Evolutionary conservation across 495 filamentous ascomycete species (phyloP).

Genomic region (Geopyxis carbonaria): DNA sequence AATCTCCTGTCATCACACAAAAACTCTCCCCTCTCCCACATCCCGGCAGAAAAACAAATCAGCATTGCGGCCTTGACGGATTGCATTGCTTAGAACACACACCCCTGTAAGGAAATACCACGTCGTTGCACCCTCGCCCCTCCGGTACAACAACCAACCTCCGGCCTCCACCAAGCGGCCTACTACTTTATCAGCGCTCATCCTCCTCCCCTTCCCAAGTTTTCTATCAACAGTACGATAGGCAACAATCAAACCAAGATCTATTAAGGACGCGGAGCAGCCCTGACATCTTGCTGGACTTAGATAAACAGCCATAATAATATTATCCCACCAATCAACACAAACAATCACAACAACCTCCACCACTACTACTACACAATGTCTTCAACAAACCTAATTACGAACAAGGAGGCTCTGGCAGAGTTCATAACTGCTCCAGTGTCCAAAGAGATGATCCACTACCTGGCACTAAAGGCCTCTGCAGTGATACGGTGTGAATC

Average conservation of each 20-base stretch:
- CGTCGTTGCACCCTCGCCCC: too few relatives aligned
- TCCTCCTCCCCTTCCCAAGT: not conserved
- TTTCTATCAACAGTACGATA: not conserved
- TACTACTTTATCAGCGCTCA: not conserved
- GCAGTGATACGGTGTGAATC: constrained; percentile 85
- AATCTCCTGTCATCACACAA: not conserved
- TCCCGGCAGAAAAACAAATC: not conserved
- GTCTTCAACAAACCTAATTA: constrained; percentile 10
- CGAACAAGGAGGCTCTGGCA: constrained; percentile 68
- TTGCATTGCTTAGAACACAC: not conserved
- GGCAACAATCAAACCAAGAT: not conserved
- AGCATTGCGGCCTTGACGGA: constrained; percentile 5
- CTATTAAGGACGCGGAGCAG: not conserved
- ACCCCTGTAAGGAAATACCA: too few relatives aligned
- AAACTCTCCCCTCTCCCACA: not conserved
- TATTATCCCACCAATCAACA: not conserved
- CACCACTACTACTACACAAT: constrained; percentile 47
- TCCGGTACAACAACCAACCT: too few relatives aligned
- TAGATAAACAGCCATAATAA: not conserved
- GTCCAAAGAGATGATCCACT: constrained; percentile 63
- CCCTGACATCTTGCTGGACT: not conserved
- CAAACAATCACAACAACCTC: too few relatives aligned
- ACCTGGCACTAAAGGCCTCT: constrained; percentile 65
- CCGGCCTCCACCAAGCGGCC: not conserved
- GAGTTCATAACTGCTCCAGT: constrained; percentile 75